Evolutionary conservation across 2,329 filamentous ascomycete species (phyloP), one percentile per base, ranked within the genome.

Genomic region (Dryadomyces sulphureus): DNA sequence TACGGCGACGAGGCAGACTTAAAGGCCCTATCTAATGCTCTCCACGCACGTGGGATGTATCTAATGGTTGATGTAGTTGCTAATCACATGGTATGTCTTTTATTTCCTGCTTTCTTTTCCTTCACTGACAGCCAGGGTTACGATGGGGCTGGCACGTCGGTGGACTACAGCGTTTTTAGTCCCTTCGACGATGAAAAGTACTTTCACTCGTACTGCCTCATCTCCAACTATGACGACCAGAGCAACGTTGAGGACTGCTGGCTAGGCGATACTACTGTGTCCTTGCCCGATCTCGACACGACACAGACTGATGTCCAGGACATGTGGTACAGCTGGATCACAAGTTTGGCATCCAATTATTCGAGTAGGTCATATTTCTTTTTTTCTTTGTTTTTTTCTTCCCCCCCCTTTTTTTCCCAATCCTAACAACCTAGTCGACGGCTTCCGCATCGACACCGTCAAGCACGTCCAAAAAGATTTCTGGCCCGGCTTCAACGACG

Each of bases 241-340:
- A 63, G 57, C n/a, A 41, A 63, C 52, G 56, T 68, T 49, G 64
- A 70, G 52, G 53, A 61, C 48, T 82, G 78, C 62, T 62, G 59
- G 59, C 61, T 72, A 17, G 70, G 70, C 19, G 66, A 70, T 48
- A 64, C 62, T n/a, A 67, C 64, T 16, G 68, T 75, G n/a, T 65
- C 68, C 0, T 69, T 84, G 1, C 76, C 79, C 0, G 79, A 84
- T 52, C 58, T 84, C 12, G 63, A 74, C 47, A 84, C 79, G 0
- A 66, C 72, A 38, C 62, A 65, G 25, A 45, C 60, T 0, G 57
- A 30, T 2, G 50, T 52, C 9, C 48, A 45, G 22, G 35, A 24
- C 20, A 59, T 73, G 3, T 75, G 73, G 56, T 63, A 74, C 45
- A 58, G 63, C n/a, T 84, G 80, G 81, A 65, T 84, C 53, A 58